A percentile compares a stretch with the other conserved stretches of the same genome.
These are phyloP conservation scores for Euphrasia arctica DNA, from an alignment of 305 asterid genomes.

Conservation along the genomic window DNA sequence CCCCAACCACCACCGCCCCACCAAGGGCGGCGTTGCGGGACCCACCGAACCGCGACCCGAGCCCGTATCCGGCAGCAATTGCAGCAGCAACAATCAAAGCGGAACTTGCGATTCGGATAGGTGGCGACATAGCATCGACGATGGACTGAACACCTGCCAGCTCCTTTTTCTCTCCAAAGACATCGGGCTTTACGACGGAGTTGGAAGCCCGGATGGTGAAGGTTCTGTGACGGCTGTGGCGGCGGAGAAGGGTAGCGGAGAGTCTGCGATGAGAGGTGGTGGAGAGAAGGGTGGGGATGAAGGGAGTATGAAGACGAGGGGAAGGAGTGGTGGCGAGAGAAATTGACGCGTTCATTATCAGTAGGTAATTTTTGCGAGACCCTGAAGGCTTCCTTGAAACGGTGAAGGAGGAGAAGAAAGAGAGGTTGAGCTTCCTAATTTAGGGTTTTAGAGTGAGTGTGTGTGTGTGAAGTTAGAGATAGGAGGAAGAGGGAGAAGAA, in stretches of 20 bases:
- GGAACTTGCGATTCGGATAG: conserved; percentile 72
- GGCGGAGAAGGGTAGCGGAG: conserved; percentile 27
- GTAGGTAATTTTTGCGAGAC: background rate
- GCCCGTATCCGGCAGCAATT: conserved; percentile 79
- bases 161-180: conserved; percentile 72
- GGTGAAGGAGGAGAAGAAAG: conserved; percentile 2
- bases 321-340: conserved; percentile 28
- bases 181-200: conserved; percentile 42
- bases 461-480: background rate
- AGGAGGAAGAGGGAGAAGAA: background rate
- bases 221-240: conserved; percentile 23
- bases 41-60: conserved; percentile 75
- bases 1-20: conserved; percentile 83
- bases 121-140: conserved; percentile 72
- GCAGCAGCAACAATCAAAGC: conserved; percentile 67
- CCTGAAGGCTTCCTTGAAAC: conserved; percentile 17
- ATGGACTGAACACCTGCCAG: conserved; percentile 60
- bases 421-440: background rate
- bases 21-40: conserved; percentile 63
- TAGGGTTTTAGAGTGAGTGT: background rate
- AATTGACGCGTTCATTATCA: conserved; percentile 25
- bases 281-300: conserved; percentile 25
- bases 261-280: conserved; percentile 22
- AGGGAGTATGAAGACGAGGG: conserved; percentile 25
- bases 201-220: conserved; percentile 26